Conservation (phyloP, 1,139 yeast species). For the Kurtzmaniella quercitrusa region DNA sequence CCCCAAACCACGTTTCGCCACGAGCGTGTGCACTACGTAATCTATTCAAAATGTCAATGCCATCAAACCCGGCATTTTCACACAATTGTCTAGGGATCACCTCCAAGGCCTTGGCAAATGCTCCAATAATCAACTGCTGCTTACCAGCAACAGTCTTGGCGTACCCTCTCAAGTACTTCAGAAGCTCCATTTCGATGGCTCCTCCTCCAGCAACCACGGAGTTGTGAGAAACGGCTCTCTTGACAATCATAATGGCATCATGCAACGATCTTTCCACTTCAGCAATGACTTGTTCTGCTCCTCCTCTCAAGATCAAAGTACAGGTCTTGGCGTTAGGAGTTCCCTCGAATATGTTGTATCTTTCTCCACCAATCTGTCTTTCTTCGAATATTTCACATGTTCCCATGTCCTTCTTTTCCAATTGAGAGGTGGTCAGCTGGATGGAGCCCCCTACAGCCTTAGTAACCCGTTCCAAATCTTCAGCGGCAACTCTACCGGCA, state of each 20-base stretch:
- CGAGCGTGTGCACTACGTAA: constrained; percentile 91
- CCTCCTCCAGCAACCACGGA: constrained; percentile 98
- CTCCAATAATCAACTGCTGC: constrained; percentile 86
- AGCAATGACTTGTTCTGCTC: constrained; percentile 97
- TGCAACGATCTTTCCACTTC: constrained; percentile 97
- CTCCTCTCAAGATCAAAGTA: constrained; percentile 91
- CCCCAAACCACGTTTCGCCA: constrained; percentile 89
- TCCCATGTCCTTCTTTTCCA: constrained; percentile 67
- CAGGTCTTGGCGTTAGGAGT: constrained; percentile 93
- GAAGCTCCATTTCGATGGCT: constrained; percentile 96
- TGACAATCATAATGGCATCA: constrained; percentile 98
- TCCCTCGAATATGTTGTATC: constrained; percentile 89
- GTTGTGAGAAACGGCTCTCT: constrained; percentile 85
- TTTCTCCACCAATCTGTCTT: constrained; percentile 90
- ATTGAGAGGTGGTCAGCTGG: constrained; percentile 86
- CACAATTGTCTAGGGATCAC: constrained; percentile 95
- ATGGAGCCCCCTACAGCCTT: constrained; percentile 92
- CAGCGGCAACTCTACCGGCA: constrained; percentile 89
- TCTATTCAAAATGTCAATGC: constrained; percentile 85
- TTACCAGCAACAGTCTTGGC: constrained; percentile 90
- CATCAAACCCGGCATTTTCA: constrained; percentile 97
- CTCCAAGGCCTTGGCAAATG: constrained; percentile 92
- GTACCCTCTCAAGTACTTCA: constrained; percentile 81
- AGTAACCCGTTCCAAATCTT: constrained; percentile 89
- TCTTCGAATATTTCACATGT: constrained; percentile 87